Evolutionary conservation across 306 rosid genomes (phyloP).

Genomic region (Canavalia ensiformis): DNA sequence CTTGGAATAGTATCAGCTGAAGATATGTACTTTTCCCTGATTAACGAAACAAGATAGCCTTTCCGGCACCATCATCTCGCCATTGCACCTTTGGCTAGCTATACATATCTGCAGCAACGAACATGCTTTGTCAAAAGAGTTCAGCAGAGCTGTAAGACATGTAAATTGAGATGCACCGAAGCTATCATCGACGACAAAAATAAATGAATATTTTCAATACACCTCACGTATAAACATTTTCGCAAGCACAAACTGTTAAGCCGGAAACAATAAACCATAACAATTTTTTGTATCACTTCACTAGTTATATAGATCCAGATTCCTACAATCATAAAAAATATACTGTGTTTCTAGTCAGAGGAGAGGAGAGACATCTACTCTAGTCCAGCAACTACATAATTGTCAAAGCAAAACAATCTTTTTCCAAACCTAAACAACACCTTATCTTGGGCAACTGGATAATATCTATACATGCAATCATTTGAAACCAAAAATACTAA

Average conservation of each 20-base stretch:
- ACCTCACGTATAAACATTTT: not conserved
- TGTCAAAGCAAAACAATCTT: not conserved
- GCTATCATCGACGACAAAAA: conserved; percentile 18
- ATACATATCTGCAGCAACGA: conserved; percentile 70
- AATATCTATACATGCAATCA: conserved; percentile 11
- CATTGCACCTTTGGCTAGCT: conserved; percentile 63
- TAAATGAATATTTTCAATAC: not conserved
- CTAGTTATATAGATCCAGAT: not conserved
- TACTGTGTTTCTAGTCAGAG: not conserved
- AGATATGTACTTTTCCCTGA: conserved; percentile 68
- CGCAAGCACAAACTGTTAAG: not conserved
- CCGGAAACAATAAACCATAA: not conserved
- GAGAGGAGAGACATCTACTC: conserved; percentile 28
- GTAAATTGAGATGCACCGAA: conserved; percentile 1
- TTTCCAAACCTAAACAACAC: conserved; percentile 6
- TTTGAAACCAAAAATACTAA: not conserved
- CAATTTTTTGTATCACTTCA: not conserved
- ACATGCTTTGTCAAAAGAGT: conserved; percentile 20
- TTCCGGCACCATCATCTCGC: conserved; percentile 40
- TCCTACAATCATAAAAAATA: not conserved
- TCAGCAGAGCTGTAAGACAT: not conserved
- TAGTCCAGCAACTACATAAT: conserved; percentile 21
- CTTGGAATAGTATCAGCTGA: conserved; percentile 63
- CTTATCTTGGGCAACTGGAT: conserved; percentile 19
- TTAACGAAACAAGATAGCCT: conserved; percentile 48